Evolutionary conservation across 139 green algal genomes (phyloP).

Genomic region (Diplosphaera chodatii): DNA sequence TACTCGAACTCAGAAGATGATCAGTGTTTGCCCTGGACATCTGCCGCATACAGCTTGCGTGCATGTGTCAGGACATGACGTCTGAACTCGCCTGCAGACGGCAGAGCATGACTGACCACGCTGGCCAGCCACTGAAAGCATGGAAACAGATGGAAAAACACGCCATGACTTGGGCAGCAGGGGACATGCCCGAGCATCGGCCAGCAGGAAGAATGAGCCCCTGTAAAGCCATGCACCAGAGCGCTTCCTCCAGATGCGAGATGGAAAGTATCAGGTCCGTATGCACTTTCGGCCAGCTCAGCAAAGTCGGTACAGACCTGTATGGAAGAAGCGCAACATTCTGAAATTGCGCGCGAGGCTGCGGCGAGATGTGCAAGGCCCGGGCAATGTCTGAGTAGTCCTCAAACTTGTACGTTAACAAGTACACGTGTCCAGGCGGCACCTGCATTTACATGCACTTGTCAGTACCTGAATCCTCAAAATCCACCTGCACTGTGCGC

Average conservation of each 20-base stretch:
- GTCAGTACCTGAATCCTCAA: too few species aligned
- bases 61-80: too few species aligned
- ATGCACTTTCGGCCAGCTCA: background rate
- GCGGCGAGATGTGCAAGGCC: constrained; percentile 30
- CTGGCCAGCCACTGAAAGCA: constrained; percentile 5
- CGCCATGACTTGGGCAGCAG: constrained; percentile 15
- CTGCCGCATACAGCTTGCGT: too few species aligned
- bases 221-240: background rate
- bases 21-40: too few species aligned
- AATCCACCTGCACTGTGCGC: background rate
- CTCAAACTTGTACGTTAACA: constrained; percentile 24
- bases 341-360: constrained; percentile 26
- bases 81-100: constrained; percentile 22
- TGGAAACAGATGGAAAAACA: constrained; percentile 7
- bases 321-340: constrained; percentile 19
- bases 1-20: too few species aligned
- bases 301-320: constrained; percentile 10
- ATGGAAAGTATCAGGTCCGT: too few species aligned
- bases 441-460: background rate
- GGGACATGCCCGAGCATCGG: constrained; percentile 25
- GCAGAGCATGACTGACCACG: constrained; percentile 19
- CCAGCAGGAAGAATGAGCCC: constrained; percentile 20
- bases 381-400: constrained; percentile 16
- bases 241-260: too few species aligned
- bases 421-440: constrained; percentile 9